phyloP scores from a whole-genome alignment of 2,329 filamentous ascomycete genomes.

The Clonostachys solani region DNA sequence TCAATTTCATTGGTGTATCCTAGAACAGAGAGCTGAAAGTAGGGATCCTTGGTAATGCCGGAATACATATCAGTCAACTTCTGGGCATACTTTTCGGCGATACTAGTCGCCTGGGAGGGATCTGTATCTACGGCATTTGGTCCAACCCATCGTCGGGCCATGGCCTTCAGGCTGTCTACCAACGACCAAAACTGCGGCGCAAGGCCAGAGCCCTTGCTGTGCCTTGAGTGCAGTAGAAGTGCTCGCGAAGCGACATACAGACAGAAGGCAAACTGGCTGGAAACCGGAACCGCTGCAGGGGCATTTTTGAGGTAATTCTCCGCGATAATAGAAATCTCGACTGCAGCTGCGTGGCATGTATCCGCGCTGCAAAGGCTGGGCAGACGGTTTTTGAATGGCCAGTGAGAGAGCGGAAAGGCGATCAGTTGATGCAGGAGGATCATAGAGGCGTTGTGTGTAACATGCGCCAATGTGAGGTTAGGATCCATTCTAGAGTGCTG shows the following conservation, averaged over 20 bases:
- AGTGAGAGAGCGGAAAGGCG: slow-evolving; percentile 29
- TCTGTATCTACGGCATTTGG: too few species aligned
- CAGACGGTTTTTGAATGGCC: slow-evolving; percentile 22
- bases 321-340: slow-evolving; percentile 38
- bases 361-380: slow-evolving; percentile 41
- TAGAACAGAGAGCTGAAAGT: not conserved
- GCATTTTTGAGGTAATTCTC: slow-evolving; percentile 37
- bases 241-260: slow-evolving; percentile 38
- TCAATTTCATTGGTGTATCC: not conserved
- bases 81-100: not conserved
- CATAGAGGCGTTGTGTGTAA: slow-evolving; percentile 44
- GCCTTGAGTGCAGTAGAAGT: slow-evolving; percentile 16
- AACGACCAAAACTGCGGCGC: too few species aligned
- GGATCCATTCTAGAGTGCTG: slow-evolving; percentile 32
- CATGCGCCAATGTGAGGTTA: slow-evolving; percentile 43
- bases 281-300: slow-evolving; percentile 13
- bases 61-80: not conserved
- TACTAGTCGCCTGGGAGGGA: too few species aligned
- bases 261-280: slow-evolving; percentile 38
- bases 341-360: slow-evolving; percentile 39
- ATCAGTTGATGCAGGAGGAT: slow-evolving; percentile 44
- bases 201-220: too few species aligned
- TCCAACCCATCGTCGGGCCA: not conserved
- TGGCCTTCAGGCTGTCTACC: not conserved
- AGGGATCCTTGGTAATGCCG: not conserved